Evolutionary conservation across 2,329 filamentous ascomycete species (phyloP), one percentile per base, ranked within the genome.

Genomic region (Camillea tinctor): DNA sequence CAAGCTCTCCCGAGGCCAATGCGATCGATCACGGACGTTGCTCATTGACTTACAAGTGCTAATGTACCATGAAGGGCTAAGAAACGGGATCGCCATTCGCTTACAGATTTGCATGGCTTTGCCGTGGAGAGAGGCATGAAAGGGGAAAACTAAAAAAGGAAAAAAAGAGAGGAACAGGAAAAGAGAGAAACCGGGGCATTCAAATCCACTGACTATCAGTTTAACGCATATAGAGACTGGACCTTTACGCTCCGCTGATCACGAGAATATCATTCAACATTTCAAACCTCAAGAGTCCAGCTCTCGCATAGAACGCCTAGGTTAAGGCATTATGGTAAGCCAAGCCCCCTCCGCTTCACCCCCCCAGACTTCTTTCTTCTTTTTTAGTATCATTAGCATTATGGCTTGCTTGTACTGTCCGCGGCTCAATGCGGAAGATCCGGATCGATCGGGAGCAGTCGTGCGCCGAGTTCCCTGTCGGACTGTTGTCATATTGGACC

Each of bases 361-460:
- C 26, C 54, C 8, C 19, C 51, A n/a, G 22, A 15, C 23, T 22
- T 51, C 4, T n/a, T n/a, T n/a, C n/a, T n/a, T n/a, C n/a, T n/a
- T n/a, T n/a, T n/a, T n/a, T n/a, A n/a, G n/a, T n/a, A n/a, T n/a
- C n/a, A n/a, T n/a, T n/a, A n/a, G n/a, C n/a, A n/a, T n/a, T n/a
- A n/a, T n/a, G n/a, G n/a, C n/a, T n/a, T n/a, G n/a, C n/a, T n/a
- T n/a, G 23, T 9, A 24, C 17, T 53, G 58, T 58, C 60, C 60
- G 58, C 57, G 49, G 58, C 59, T 61, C 19, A 57, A 60, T 40
- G 60, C 51, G 55, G 52, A 40, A 63, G 63, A 65, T 63, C 63
- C 63, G 65, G 65, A 62, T 67, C 65, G 65, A 67, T 67, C 65
- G 65, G 65, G 61, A 63, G 60, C 60, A 64, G 52, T 57, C 60